Evolutionary conservation across 768 basidiomycete genomes (phyloP).

Genomic region (Amanita muscaria): DNA sequence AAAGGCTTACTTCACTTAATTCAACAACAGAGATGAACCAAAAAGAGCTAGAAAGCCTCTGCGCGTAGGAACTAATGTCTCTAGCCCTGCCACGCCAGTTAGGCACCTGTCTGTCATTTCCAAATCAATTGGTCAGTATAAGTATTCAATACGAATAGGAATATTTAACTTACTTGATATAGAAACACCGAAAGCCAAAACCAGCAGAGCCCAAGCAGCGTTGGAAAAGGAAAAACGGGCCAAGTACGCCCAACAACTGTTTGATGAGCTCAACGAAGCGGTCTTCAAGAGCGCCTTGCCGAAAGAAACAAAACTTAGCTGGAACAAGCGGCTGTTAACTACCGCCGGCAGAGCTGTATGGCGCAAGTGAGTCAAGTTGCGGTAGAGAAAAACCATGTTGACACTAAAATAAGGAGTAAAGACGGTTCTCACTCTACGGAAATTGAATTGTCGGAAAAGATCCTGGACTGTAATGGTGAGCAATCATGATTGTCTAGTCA

Average conservation of each 20-base stretch:
- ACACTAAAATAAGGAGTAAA: constrained; percentile 30
- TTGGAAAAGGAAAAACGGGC: constrained; percentile 37
- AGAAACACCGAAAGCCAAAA: constrained; percentile 13
- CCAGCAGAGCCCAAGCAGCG: constrained; percentile 33
- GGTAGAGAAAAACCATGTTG: background rate
- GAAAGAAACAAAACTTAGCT: constrained; percentile 43
- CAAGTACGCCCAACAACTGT: constrained; percentile 50
- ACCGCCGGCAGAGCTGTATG: constrained; percentile 68
- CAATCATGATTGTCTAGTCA: background rate
- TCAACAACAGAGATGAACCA: constrained; percentile 36
- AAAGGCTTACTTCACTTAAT: background rate
- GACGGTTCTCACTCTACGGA: constrained; percentile 51
- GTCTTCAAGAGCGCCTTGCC: constrained; percentile 54
- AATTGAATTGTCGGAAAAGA: constrained; percentile 78
- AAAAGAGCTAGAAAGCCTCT: constrained; percentile 39
- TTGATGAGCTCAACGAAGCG: constrained; percentile 45
- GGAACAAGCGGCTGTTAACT: constrained; percentile 57
- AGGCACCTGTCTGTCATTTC: too few relatives aligned
- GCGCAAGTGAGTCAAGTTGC: constrained; percentile 36
- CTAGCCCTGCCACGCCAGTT: too few relatives aligned
- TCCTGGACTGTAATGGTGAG: constrained; percentile 68
- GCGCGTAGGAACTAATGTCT: background rate
- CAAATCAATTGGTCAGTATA: too few relatives aligned
- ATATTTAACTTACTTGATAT: too few relatives aligned
- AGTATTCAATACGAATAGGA: too few relatives aligned